Evolutionary conservation across 345 rosid species (phyloP).

Genomic region (Gynandropsis gynandra): DNA sequence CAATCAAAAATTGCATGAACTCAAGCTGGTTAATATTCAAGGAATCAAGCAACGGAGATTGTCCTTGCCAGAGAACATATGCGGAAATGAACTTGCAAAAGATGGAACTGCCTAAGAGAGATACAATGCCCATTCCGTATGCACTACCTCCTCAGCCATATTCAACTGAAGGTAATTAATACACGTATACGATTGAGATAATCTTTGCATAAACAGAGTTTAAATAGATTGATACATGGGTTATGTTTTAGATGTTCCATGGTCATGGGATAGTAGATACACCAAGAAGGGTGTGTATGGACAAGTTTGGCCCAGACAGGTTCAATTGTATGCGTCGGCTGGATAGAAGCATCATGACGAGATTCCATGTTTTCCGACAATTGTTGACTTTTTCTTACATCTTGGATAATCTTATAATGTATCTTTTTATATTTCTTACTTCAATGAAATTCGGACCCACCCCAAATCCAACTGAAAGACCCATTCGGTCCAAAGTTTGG

Average conservation of each 20-base stretch:
- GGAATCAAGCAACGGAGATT: conserved; percentile 86
- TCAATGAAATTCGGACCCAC: no score
- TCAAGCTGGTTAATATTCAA: conserved; percentile 26
- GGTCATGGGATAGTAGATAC: conserved; percentile 91
- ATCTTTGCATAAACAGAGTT: no score
- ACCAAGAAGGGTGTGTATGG: conserved; percentile 70
- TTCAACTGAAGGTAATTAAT: conserved; percentile 61
- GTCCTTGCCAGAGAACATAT: conserved; percentile 65
- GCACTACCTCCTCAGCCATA: conserved; percentile 74
- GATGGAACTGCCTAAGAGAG: conserved; percentile 90
- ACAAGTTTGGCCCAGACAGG: conserved; percentile 67
- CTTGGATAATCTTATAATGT: no score
- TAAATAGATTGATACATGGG: conserved; percentile 4
- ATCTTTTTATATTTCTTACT: no score
- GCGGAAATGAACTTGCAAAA: no score
- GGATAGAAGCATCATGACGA: no score
- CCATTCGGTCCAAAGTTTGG: no score
- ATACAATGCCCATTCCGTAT: conserved; percentile 66
- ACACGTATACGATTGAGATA: no score
- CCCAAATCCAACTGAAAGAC: no score
- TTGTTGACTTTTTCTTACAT: no score
- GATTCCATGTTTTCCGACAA: no score
- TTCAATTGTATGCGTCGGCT: not conserved
- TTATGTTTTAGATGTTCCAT: conserved; percentile 60
- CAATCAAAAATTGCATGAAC: no score